Evolutionary conservation across 2,329 filamentous ascomycete species (phyloP).

Genomic region (Trichoderma sp.): DNA sequence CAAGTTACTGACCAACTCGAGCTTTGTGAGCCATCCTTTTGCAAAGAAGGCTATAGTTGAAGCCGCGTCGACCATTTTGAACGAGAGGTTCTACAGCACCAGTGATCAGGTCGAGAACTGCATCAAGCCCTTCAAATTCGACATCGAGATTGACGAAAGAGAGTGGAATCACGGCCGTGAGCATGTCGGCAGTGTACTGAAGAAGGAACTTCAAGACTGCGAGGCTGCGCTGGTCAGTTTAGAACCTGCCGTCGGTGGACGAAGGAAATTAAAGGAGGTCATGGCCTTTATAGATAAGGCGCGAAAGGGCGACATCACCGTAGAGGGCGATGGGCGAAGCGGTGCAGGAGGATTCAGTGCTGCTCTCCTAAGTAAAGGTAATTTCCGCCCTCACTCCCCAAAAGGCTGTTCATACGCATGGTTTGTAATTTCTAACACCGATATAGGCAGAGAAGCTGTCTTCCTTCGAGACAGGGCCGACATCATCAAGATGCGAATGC

Average conservation of each 20-base stretch:
- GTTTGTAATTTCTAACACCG: slow-evolving; percentile 30
- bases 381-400: slow-evolving; percentile 26
- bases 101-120: slow-evolving; percentile 98
- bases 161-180: slow-evolving; percentile 88
- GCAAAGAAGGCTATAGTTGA: slow-evolving; percentile 91
- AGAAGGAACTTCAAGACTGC: slow-evolving; percentile 82
- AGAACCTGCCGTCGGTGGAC: slow-evolving; percentile 76
- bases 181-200: slow-evolving; percentile 77
- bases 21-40: slow-evolving; percentile 87
- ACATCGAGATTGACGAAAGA: slow-evolving; percentile 88
- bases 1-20: slow-evolving; percentile 73
- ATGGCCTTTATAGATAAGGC: slow-evolving; percentile 89
- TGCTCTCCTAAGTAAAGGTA: slow-evolving; percentile 80
- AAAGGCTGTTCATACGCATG: not conserved
- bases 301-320: slow-evolving; percentile 76
- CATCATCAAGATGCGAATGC: slow-evolving; percentile 84
- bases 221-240: slow-evolving; percentile 75
- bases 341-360: slow-evolving; percentile 94
- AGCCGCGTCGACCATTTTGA: slow-evolving; percentile 84
- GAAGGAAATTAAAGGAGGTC: slow-evolving; percentile 84
- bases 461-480: slow-evolving; percentile 92
- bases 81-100: slow-evolving; percentile 94
- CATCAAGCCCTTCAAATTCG: slow-evolving; percentile 98
- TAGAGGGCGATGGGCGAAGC: slow-evolving; percentile 80
- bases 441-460: slow-evolving; percentile 79